phyloP scores from a whole-genome alignment of 306 rosid genomes.

The Trifolium subterraneum region DNA sequence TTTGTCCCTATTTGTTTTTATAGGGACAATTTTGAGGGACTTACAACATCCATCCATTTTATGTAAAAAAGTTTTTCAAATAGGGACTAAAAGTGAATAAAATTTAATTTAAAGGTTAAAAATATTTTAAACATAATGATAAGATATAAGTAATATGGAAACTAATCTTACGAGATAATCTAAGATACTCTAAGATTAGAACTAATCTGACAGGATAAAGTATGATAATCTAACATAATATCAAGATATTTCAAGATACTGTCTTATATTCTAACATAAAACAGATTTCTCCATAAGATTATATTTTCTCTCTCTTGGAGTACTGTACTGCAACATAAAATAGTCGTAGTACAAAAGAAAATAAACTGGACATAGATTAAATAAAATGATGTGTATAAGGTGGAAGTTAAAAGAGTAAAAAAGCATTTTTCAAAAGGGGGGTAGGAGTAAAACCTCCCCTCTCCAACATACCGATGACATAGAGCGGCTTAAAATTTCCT shows the following conservation, averaged over 20 bases:
- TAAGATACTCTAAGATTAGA: not conserved
- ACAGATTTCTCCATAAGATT: not conserved
- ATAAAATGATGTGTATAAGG: conserved; percentile 34
- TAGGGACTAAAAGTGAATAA: not conserved
- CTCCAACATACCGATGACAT: conserved; percentile 65
- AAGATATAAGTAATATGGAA: not conserved
- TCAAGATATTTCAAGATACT: not conserved
- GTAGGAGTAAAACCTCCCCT: conserved; percentile 23
- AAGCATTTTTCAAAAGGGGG: conserved; percentile 12
- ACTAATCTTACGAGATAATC: not conserved
- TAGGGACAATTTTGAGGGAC: not conserved
- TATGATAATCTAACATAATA: conserved; percentile 2
- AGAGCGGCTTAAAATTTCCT: conserved; percentile 60
- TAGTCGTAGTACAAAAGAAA: not conserved
- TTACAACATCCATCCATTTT: not conserved
- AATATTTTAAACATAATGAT: not conserved
- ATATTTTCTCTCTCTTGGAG: not conserved
- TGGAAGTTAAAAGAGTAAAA: conserved; percentile 9
- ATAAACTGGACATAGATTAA: conserved; percentile 9
- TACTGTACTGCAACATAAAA: conserved; percentile 20
- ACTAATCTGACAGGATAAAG: not conserved
- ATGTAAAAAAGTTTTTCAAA: not conserved
- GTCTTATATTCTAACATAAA: not conserved
- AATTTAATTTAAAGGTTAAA: not conserved
- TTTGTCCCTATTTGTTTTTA: not conserved